phyloP scores from a whole-genome alignment of 164 flowering plant genomes.

The Kingdonia uniflora region DNA sequence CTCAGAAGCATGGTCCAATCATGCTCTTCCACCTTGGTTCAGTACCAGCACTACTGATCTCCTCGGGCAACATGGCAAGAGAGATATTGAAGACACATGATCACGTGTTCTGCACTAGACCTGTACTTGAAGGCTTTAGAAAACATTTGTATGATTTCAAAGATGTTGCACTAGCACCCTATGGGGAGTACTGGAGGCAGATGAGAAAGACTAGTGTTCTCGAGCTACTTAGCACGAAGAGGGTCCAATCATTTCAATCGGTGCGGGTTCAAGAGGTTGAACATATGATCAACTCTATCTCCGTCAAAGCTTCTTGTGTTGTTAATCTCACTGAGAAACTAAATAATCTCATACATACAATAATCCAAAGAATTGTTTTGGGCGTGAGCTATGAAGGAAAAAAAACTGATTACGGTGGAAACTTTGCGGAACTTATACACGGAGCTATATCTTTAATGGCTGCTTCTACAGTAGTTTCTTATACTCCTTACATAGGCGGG shows the following conservation, averaged over 20 bases:
- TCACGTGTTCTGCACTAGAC: conserved; percentile 11
- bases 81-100: conserved; percentile 21
- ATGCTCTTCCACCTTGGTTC: conserved; percentile 1
- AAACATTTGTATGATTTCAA: not conserved
- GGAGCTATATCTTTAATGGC: too few species aligned
- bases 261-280: too few species aligned
- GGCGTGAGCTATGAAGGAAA: too few species aligned
- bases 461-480: too few species aligned
- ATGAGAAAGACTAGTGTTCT: not conserved
- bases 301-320: too few species aligned
- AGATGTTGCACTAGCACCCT: not conserved
- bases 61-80: not conserved
- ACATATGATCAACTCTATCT: too few species aligned
- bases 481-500: too few species aligned
- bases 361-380: too few species aligned
- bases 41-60: not conserved
- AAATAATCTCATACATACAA: too few species aligned
- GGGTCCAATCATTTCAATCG: not conserved
- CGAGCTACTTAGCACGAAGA: not conserved
- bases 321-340: too few species aligned
- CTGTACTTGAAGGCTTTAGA: not conserved
- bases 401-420: too few species aligned
- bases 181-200: conserved; percentile 2
- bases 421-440: too few species aligned
- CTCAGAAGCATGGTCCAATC: conserved; percentile 2